Conservation (phyloP, 495 filamentous ascomycete genomes). For the Cairneyella variabilis region DNA sequence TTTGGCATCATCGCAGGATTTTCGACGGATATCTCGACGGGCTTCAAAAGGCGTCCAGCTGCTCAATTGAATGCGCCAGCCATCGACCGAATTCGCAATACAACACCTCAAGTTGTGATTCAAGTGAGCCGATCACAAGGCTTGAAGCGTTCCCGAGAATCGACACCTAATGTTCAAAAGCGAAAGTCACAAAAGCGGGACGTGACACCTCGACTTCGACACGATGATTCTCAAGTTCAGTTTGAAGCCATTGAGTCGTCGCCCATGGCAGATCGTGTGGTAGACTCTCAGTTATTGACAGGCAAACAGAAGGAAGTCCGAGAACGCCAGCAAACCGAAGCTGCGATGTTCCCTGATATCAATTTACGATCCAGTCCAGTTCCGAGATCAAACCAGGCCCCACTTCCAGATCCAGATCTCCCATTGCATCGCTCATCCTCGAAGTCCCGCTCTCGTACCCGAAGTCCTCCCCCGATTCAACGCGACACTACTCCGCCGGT, state of each 20-base stretch:
- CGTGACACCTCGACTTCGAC: constrained; percentile 43
- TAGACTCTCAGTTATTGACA: constrained; percentile 66
- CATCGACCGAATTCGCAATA: constrained; percentile 1
- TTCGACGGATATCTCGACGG: background rate
- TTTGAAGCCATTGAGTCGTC: constrained; percentile 65
- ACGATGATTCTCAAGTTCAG: constrained; percentile 75
- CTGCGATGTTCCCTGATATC: constrained; percentile 66
- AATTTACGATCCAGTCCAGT: constrained; percentile 60
- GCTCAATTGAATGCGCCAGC: background rate
- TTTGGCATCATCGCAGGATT: background rate
- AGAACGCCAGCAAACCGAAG: constrained; percentile 58
- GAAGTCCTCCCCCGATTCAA: constrained; percentile 15
- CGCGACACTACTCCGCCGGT: constrained; percentile 46
- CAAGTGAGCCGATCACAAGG: constrained; percentile 22
- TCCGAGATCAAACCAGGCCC: constrained; percentile 12
- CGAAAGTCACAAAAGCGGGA: constrained; percentile 21
- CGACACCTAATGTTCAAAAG: constrained; percentile 24
- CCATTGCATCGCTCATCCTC: constrained; percentile 19
- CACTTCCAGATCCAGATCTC: constrained; percentile 10
- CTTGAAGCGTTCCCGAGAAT: constrained; percentile 24
- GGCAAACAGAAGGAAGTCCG: constrained; percentile 70
- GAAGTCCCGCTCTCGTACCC: constrained; percentile 1
- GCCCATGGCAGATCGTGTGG: constrained; percentile 31
- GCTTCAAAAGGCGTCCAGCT: background rate
- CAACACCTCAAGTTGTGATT: constrained; percentile 20